Base-by-base conservation (phyloP, 805 yeast genomes). In the Geotrichum ghanense region DNA sequence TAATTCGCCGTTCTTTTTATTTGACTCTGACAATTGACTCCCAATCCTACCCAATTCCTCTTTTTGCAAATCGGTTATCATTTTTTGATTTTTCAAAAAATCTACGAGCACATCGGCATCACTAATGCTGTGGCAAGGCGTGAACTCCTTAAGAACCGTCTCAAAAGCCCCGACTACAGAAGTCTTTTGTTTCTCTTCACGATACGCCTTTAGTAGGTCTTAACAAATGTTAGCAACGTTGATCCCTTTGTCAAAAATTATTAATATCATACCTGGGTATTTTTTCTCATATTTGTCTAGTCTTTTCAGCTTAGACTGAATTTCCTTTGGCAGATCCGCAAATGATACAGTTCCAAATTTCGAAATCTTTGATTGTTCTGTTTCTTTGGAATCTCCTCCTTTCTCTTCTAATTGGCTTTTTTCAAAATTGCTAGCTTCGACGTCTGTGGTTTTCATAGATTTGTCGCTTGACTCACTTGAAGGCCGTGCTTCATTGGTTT, bases 281-380 rank as follows among this genome's bases (percentile, higher is more conserved):
- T 87, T 88, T 44, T 82, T 83, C 61, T 90, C 97, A 62, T 89
- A 90, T 61, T 87, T 88, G 48, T 73, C 77, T 57, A 83, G 85
- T 66, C 86, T 89, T 47, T 73, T 73, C 62, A 88, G 63, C 56
- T 81, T 83, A 3, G 78, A 64, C 49, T 74, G 73, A 16, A 87
- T 64, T 3, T 74, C 77, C 2, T 74, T 72, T 0, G 86, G 77
- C 26, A 83, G 59, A 2, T 70, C 71, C n/a, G 37, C n/a, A n/a
- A n/a, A n/a, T n/a, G n/a, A n/a, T n/a, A n/a, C n/a, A n/a, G n/a
- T n/a, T n/a, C n/a, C n/a, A n/a, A n/a, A n/a, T n/a, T n/a, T n/a
- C n/a, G n/a, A n/a, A n/a, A n/a, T n/a, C n/a, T n/a, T n/a, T n/a
- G n/a, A n/a, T n/a, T n/a, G n/a, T n/a, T n/a, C n/a, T n/a, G n/a